Evolutionary conservation across 139 green algal species (phyloP), one percentile per base, ranked within the genome.

Genomic region (Tetraselmis chui): DNA sequence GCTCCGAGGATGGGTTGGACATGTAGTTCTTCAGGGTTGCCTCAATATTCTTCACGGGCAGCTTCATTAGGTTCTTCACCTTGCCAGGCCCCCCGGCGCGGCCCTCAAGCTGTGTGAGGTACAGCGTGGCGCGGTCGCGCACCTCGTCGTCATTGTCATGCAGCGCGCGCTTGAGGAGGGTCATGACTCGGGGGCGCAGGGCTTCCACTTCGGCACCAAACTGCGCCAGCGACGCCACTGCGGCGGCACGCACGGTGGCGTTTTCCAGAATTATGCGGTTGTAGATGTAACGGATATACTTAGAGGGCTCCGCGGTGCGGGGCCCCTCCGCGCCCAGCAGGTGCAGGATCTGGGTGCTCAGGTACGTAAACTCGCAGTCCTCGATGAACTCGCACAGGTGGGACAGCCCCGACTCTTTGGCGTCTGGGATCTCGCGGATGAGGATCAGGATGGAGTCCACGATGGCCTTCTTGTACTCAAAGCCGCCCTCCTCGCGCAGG

Each of bases 311-410:
- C 45, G 18, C 45, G 45, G 45, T 67, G 24, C 86, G 86, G 24
- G 91, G 95, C 1, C 91, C 95, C 84, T 98, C 94, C 18, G 91
- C 77, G 0, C 96, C 96, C 78, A 99, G 93, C 79, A 99, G 83
- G 85, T 98, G 93, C 84, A 99, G 88, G 77, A 99, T 96, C 89
- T 99, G 95, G 29, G 92, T 92, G 59, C 91, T 96, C 30, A 99
- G 94, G 90, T 94, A 97, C 0, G 95, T 98, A 89, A 99, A 99
- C 87, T 99, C 97, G 88, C 97, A 99, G 88, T 99, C 97, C 89
- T 99, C 97, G 59, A 99, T 99, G 92, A 99, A 99, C 91, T 99
- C 97, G 77, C 94, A 98, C 76, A 99, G 88, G 89, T 99, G 96
- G 1, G 85, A 88, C 76, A 99, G 91, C 1, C 95, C 97, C n/a